Percentiles rank a stretch among this genome's conserved stretches.
Evolutionary conservation across 768 basidiomycete genomes (phyloP).

Genomic region (Boletus edulis): DNA sequence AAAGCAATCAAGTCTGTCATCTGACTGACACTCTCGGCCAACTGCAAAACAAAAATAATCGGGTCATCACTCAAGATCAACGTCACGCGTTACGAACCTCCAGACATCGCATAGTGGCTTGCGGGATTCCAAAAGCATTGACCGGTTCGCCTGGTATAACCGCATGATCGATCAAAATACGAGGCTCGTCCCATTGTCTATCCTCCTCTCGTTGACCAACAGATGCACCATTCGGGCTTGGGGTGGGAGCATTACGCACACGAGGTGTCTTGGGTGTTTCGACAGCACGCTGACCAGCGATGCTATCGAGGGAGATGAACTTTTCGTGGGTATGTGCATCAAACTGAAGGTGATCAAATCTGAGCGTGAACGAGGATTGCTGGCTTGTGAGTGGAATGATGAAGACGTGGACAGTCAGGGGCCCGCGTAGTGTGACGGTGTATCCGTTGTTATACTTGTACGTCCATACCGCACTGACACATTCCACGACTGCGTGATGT

Average conservation of each 20-base stretch:
- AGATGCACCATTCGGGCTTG: slow-evolving; percentile 30
- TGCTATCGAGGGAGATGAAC: slow-evolving; percentile 62
- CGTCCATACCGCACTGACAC: slow-evolving; percentile 74
- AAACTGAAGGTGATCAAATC: slow-evolving; percentile 73
- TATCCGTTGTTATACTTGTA: slow-evolving; percentile 81
- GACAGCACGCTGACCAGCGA: slow-evolving; percentile 47
- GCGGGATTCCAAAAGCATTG: slow-evolving; percentile 85
- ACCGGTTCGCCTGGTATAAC: slow-evolving; percentile 81
- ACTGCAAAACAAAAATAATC: slow-evolving; percentile 34
- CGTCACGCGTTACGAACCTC: slow-evolving; percentile 48
- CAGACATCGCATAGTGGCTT: slow-evolving; percentile 85
- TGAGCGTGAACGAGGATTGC: slow-evolving; percentile 39
- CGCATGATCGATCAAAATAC: slow-evolving; percentile 56
- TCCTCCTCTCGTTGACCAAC: slow-evolving; percentile 45
- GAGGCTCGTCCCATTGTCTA: slow-evolving; percentile 65
- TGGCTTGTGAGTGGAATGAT: slow-evolving; percentile 27
- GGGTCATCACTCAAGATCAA: slow-evolving; percentile 1
- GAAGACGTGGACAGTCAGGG: slow-evolving; percentile 63
- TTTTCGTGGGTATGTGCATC: slow-evolving; percentile 75
- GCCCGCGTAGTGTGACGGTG: slow-evolving; percentile 71
- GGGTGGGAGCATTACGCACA: slow-evolving; percentile 32
- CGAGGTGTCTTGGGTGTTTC: slow-evolving; percentile 42
- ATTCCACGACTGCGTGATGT: slow-evolving; percentile 57
- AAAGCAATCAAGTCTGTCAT: slow-evolving; percentile 78
- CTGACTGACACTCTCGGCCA: slow-evolving; percentile 78